These are phyloP conservation scores for Tuber brumale DNA, from an alignment of 495 filamentous ascomycete species.

Conservation along the genomic window DNA sequence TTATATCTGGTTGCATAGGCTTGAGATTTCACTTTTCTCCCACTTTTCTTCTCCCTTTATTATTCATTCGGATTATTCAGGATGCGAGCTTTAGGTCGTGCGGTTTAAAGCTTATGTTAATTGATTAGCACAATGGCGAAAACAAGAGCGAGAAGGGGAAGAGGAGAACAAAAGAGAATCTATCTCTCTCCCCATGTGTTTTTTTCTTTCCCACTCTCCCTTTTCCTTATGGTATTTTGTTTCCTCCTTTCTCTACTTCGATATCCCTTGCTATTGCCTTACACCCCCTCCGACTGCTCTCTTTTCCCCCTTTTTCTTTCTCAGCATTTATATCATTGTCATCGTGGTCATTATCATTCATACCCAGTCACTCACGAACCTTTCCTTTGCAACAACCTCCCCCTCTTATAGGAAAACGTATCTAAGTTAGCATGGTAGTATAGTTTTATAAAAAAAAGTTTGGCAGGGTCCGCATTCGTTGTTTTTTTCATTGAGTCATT, in stretches of 20 bases:
- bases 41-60: slow-evolving; percentile 26
- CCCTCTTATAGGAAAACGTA: not conserved
- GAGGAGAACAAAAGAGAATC: not conserved
- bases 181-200: not conserved
- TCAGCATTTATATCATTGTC: not conserved
- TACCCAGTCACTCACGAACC: not conserved
- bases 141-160: not conserved
- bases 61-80: slow-evolving; percentile 2
- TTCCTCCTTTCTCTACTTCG: not conserved
- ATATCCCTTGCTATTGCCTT: not conserved
- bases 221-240: not conserved
- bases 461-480: not conserved
- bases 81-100: not conserved
- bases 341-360: not conserved
- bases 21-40: slow-evolving; percentile 19
- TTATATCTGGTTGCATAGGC: slow-evolving; percentile 26
- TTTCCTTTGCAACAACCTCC: not conserved
- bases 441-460: not conserved
- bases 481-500: not conserved
- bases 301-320: not conserved
- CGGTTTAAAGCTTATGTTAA: slow-evolving; percentile 4
- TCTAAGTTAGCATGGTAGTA: not conserved
- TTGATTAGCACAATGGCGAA: not conserved
- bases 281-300: not conserved
- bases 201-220: not conserved